phyloP scores from a whole-genome alignment of 371 early-diverging fungal genomes.

The Lichtheimia ramosa region DNA sequence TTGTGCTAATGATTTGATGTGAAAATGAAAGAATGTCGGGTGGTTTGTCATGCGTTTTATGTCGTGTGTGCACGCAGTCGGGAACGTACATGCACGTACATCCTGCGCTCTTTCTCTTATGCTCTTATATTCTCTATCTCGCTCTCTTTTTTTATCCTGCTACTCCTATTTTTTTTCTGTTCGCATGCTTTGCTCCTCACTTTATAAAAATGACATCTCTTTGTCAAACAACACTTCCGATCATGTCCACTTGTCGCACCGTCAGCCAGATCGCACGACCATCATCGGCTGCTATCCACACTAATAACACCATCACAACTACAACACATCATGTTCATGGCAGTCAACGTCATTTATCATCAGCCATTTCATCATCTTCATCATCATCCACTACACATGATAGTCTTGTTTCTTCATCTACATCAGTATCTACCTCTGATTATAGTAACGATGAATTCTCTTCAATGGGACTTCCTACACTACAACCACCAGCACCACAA shows the following conservation, averaged over 20 bases:
- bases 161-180: conserved; percentile 7
- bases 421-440: not conserved
- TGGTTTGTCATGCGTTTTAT: too few species aligned
- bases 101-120: not conserved
- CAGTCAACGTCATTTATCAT: not conserved
- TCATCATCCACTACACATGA: conserved; percentile 4
- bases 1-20: too few species aligned
- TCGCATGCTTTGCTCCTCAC: not conserved
- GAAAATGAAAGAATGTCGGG: too few species aligned
- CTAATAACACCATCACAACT: not conserved
- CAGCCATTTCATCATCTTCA: conserved; percentile 3
- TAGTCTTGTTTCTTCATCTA: not conserved
- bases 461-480: too few species aligned
- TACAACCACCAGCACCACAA: not conserved
- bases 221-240: conserved; percentile 2
- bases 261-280: not conserved
- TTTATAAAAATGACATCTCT: conserved; percentile 8
- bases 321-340: not conserved
- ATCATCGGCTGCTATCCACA: not conserved
- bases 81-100: not conserved
- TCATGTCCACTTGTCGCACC: not conserved
- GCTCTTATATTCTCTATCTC: not conserved
- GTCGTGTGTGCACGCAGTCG: too few species aligned
- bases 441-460: conserved; percentile 1
- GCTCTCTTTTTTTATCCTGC: not conserved